Evolutionary conservation across 2,329 filamentous ascomycete genomes (phyloP).

Genomic region (Talaromyces verruculosus): DNA sequence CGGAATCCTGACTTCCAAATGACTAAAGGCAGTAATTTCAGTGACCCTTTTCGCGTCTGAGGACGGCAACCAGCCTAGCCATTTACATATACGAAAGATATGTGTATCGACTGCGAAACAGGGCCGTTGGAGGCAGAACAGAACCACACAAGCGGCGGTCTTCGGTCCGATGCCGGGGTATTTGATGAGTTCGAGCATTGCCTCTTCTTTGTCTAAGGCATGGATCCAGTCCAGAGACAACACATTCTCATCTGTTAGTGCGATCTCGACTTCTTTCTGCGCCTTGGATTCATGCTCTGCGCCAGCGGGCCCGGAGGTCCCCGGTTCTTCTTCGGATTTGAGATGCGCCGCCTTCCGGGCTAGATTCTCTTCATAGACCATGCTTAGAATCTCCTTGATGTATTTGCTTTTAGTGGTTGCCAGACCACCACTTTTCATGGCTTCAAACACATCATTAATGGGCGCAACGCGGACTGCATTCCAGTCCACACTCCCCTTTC

Average conservation of each 20-base stretch:
- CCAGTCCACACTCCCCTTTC: constrained; percentile 73
- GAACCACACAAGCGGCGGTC: constrained; percentile 63
- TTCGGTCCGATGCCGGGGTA: constrained; percentile 67
- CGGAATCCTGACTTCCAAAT: constrained; percentile 61
- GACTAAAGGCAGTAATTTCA: constrained; percentile 55
- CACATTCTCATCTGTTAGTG: constrained; percentile 57
- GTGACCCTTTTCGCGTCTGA: constrained; percentile 37
- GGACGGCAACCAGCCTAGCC: constrained; percentile 62
- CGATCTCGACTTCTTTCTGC: constrained; percentile 59
- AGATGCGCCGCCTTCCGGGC: constrained; percentile 54
- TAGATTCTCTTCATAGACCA: constrained; percentile 68
- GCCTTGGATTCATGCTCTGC: constrained; percentile 43
- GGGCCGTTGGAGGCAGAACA: constrained; percentile 64
- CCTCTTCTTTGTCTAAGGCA: constrained; percentile 55
- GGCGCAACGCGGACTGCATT: constrained; percentile 64
- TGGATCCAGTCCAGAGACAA: constrained; percentile 66
- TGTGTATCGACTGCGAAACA: constrained; percentile 67
- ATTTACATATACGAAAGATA: constrained; percentile 62
- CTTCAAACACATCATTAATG: constrained; percentile 61
- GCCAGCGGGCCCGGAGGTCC: constrained; percentile 42
- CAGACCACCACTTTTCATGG: constrained; percentile 70
- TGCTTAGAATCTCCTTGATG: constrained; percentile 72
- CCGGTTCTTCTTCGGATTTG: constrained; percentile 46
- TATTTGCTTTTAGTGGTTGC: constrained; percentile 68
- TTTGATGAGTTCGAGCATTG: constrained; percentile 57